Evolutionary conservation across 2,329 filamentous ascomycete species (phyloP), one percentile per base, ranked within the genome.

Genomic region (Exophiala sp.): DNA sequence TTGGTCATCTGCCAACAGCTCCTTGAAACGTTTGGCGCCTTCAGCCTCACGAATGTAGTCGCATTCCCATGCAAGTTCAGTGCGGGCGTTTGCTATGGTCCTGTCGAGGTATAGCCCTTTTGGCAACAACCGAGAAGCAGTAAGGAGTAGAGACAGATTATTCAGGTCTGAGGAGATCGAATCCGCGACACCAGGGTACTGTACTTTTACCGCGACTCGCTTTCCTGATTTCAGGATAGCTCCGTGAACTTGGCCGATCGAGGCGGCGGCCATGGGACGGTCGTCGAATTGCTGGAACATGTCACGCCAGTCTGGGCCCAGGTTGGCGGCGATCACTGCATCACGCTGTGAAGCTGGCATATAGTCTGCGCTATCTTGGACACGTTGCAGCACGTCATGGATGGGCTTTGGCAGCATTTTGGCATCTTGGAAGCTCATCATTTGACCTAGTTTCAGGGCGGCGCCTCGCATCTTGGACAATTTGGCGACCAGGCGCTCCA

Each of bases 391-490:
- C 1, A 99, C 90, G 65, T 92, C 83, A 62, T 95, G 89, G 46
- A 99, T 91, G 1, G 89, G 83, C 0, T 82, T 83, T 0, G 94
- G 94, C 8, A 99, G 81, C 84, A 96, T 91, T 71, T 96, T 97
- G 35, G 89, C 85, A 72, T 99, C 94, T 76, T 99, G 94, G 67
- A 99, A 94, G 69, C 91, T 96, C 78, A 99, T 87, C 88, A 97
- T 94, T 75, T 99, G 94, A 0, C 94, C 95, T 21, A 99, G 74
- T 74, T 99, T 99, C 39, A 99, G 77, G n/a, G 94, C 94, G 5
- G 94, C 95, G 35, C 94, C 94, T 65, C 94, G 84, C 94, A 99
- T 99, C 18, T 89, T 87, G 2, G 92, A 97, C 2, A 99, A 80
- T 71, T 95, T 96, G 4, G 89, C 80, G 1, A 99, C 94, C 7